Conservation (phyloP, 352 stramenopile species). For the Pythium rishiriense region DNA sequence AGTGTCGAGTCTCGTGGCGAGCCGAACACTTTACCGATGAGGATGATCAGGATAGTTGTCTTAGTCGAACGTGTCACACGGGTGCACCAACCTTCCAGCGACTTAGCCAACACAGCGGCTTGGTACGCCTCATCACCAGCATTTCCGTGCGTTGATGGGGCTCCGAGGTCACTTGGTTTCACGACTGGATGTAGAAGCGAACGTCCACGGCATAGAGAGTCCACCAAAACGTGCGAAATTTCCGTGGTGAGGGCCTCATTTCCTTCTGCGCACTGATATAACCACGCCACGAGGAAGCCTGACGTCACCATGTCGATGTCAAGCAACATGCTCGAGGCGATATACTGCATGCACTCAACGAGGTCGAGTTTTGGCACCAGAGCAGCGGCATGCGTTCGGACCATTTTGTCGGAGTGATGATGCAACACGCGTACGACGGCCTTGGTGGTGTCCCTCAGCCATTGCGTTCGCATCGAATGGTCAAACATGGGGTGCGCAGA, state of each 20-base stretch:
- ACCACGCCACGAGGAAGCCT: not conserved
- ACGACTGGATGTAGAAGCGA: not conserved
- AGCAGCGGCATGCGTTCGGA: not conserved
- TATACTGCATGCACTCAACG: slow-evolving; percentile 4
- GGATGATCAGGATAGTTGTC: not conserved
- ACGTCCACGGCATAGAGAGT: slow-evolving; percentile 6
- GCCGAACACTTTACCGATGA: slow-evolving; percentile 19
- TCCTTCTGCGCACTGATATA: slow-evolving; percentile 13
- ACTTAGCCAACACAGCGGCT: not conserved
- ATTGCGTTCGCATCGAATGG: slow-evolving; percentile 1
- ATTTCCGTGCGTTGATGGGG: not conserved
- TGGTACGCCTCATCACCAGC: not conserved
- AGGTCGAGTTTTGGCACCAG: slow-evolving; percentile 22
- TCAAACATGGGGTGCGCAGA: not conserved
- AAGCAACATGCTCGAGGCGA: slow-evolving; percentile 1
- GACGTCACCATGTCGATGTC: slow-evolving; percentile 9
- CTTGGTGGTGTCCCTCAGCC: slow-evolving; percentile 11
- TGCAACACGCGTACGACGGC: slow-evolving; percentile 4
- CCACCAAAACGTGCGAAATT: slow-evolving; percentile 10
- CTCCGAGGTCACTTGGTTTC: slow-evolving; percentile 2
- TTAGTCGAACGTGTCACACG: not conserved
- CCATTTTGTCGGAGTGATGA: not conserved
- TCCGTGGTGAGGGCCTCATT: not conserved
- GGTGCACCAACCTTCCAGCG: slow-evolving; percentile 15
- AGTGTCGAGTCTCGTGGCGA: slow-evolving; percentile 21